Evolutionary conservation across 495 filamentous ascomycete genomes (phyloP), one percentile per base, ranked within the genome.

Genomic region (Venustampulla echinocandica): DNA sequence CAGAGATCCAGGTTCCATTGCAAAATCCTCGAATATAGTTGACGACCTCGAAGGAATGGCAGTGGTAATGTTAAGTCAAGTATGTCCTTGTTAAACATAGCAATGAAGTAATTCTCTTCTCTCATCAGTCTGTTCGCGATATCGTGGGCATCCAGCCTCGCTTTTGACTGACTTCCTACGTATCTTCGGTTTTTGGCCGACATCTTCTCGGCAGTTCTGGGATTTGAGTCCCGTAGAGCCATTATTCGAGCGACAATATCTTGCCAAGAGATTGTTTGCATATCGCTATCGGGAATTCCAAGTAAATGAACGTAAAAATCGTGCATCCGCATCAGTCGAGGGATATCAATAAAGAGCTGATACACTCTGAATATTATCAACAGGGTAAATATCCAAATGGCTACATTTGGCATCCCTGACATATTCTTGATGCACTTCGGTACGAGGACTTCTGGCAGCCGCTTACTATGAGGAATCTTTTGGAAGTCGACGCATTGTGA

Each of bases 121-220:
- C 92, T 82, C 92, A 98, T 97, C 39, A 98, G 64, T 37, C 92
- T 81, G 59, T 96, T 98, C 6, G 92, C 93, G 61, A 98, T 95
- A 61, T 95, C 90, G 53, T 95, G 86, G 3, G 92, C 92, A 67
- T 97, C 92, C 64, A 97, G 82, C 41, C 92, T 76, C 67, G 97
- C 86, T 63, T 96, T 95, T 15, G 92, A 94, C 55, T 90, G 87
- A 53, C 75, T 85, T 27, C 84, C 84, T 33, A 92, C 65, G 50
- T 80, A 90, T 43, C 71, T 77, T 36, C 84, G 77, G 32, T 72
- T 73, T 4, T 60, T 53, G 5, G 66, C 62, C 1, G 67, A 75
- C 37, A 76, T 62, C 35, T 67, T 74, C 11, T 77, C 77, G 2
- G 87, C 85, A 13, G 90, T 95, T 34, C 79, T 75, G 20, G 87